Evolutionary conservation across 495 filamentous ascomycete species (phyloP).

Genomic region (Penicillium paxilli): DNA sequence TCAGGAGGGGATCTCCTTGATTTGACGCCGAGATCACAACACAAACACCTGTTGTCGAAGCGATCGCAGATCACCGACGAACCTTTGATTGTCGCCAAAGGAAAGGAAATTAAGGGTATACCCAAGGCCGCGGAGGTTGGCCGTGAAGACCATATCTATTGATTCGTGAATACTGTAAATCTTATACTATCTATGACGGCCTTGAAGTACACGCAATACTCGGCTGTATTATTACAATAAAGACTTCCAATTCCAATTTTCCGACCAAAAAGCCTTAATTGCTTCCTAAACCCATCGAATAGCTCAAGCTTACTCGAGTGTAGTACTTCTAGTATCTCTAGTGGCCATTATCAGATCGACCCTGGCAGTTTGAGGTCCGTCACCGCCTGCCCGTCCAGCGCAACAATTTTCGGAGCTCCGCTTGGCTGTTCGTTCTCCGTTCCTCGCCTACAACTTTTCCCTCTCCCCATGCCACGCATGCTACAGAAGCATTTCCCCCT

Average conservation of each 20-base stretch:
- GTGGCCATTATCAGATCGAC: slow-evolving; percentile 13
- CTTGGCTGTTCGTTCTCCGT: slow-evolving; percentile 8
- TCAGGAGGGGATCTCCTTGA: slow-evolving; percentile 26
- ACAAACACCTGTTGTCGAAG: slow-evolving; percentile 29
- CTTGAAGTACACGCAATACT: slow-evolving; percentile 1
- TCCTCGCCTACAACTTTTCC: slow-evolving; percentile 7
- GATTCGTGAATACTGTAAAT: too few species aligned
- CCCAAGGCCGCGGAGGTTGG: slow-evolving; percentile 46
- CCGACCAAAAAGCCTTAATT: not conserved
- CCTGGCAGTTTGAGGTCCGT: slow-evolving; percentile 12
- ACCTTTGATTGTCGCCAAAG: slow-evolving; percentile 29
- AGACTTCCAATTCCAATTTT: not conserved
- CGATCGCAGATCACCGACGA: slow-evolving; percentile 24
- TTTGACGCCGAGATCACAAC: slow-evolving; percentile 31
- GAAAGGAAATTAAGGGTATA: slow-evolving; percentile 48
- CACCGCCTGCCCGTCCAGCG: slow-evolving; percentile 31
- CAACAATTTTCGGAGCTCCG: slow-evolving; percentile 31
- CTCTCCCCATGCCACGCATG: slow-evolving; percentile 20
- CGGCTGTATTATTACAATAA: not conserved
- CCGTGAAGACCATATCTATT: slow-evolving; percentile 46
- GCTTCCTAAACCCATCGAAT: not conserved
- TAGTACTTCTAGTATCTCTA: not conserved
- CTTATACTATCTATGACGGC: too few species aligned
- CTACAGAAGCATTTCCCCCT: slow-evolving; percentile 15
- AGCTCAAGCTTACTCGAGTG: not conserved